Base-by-base conservation (phyloP, 2,329 filamentous ascomycete species). In the Elsinoe necatrix region DNA sequence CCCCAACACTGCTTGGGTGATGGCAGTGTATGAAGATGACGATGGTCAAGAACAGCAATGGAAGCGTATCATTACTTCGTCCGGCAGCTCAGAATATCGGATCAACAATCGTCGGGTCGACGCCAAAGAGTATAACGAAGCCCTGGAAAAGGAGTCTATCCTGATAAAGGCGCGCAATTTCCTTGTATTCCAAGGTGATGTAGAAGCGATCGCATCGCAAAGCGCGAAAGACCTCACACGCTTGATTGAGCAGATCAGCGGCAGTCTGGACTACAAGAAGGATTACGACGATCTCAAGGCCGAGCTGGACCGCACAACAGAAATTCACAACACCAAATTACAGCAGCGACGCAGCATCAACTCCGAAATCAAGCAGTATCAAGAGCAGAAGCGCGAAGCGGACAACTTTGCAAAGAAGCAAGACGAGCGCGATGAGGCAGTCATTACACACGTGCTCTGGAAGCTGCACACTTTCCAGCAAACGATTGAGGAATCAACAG, bases 21-120 rank as follows among this genome's bases (percentile, higher is more conserved):
- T 96, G 90, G 93, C 93, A 27, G 92, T 98, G 14, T 98, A 97
- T 71, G 91, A 96, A 69, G 93, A 98, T 67, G 93, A 98, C 69
- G 90, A 90, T 1, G 92, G 90, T 47, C 89, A 95, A 66, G 89
- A 95, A 71, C 91, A 96, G 68, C 84, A 85, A 63, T 98, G 93
- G 93, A 95, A 95, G 74, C 88, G 93, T 60, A 86, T 84, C 63
- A 98, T 98, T 70, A 97, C 91, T 3, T 89, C 80, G 63, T 80
- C 84, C 60, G 93, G 93, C 47, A 84, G 85, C 25, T 96, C 91
- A 76, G 92, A 97, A 72, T 98, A 97, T 71, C 86, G 92, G 60
- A 95, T 98, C 77, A 97, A 98, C 73, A 90, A 95, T 63, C 86
- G 87, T 52, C 77, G 86, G 35, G 93, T 98, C 48, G 89, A 84